Base-by-base conservation (phyloP, 768 basidiomycete species). In the Serpula lacrymans region DNA sequence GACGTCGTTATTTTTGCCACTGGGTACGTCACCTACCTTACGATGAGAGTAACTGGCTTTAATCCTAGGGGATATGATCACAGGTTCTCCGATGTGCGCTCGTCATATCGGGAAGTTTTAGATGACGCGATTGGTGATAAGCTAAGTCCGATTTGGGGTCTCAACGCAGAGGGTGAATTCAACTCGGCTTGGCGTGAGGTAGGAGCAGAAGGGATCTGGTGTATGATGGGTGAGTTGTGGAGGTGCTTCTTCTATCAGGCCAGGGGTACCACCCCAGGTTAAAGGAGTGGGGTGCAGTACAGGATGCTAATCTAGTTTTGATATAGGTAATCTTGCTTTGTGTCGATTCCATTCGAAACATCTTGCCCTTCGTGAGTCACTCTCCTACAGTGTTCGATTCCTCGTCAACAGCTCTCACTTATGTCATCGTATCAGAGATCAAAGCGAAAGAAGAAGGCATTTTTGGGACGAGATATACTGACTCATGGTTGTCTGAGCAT, bases 1-100 rank as follows among this genome's bases (percentile, higher is more conserved):
- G 79, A 81, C 47, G 70, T 82, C 5, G 67, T 81, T 5, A 63
- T 82, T 2, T 76, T 78, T 52, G 76, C 77, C n/a, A 82, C 78
- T 10, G 80, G 80, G 63, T 78, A 59, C 44, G 63, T 46, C 9
- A n/a, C 12, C 24, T 25, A 11, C 11, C 12, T 22, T 10, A 9
- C 31, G 23, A 35, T 6, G 30, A n/a, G n/a, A n/a, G n/a, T n/a
- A n/a, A n/a, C n/a, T n/a, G n/a, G n/a, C n/a, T n/a, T n/a, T n/a
- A n/a, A n/a, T n/a, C 27, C 27, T n/a, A 28, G n/a, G 9, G 9
- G 27, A n/a, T n/a, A n/a, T 28, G 27, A n/a, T 28, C 9, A 17
- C 41, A 78, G 75, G 2, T 64, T 70, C 37, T 70, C 69, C 11
- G 65, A 72, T 45, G 49, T 67, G 2, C 54, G 56, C 13, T 54